phyloP scores from a whole-genome alignment of 257 asterid genomes.

The Euphrasia confusa region DNA sequence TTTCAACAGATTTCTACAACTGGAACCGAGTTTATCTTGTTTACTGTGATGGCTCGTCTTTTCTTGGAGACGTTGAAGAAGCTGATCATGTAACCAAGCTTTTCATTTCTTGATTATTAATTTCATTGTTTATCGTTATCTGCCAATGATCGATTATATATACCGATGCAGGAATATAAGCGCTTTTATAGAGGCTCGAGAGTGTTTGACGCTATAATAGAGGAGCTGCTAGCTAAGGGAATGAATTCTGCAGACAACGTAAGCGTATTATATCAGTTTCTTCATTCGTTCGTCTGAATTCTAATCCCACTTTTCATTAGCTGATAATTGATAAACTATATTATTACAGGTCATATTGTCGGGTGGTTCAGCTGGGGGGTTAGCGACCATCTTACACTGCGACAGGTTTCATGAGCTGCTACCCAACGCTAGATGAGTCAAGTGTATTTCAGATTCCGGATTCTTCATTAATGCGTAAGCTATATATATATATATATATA shows the following conservation, averaged over 20 bases:
- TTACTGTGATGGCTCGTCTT: slow-evolving; percentile 30
- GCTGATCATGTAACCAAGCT: slow-evolving; percentile 15
- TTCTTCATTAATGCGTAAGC: slow-evolving; percentile 16
- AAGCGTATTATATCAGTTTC: neutral
- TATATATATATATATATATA: too few relatives aligned
- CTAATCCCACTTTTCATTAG: too few relatives aligned
- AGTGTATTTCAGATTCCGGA: slow-evolving; percentile 21
- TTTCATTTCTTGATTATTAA: too few relatives aligned
- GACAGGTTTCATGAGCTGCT: slow-evolving; percentile 26
- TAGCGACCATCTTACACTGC: slow-evolving; percentile 32
- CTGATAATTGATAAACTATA: too few relatives aligned
- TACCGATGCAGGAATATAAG: slow-evolving; percentile 16
- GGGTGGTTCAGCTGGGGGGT: slow-evolving; percentile 37
- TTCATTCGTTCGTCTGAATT: too few relatives aligned
- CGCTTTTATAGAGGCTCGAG: slow-evolving; percentile 27
- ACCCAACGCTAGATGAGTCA: slow-evolving; percentile 21
- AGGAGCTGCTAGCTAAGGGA: slow-evolving; percentile 30
- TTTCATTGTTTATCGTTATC: too few relatives aligned
- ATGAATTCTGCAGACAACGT: slow-evolving; percentile 28
- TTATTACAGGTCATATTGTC: slow-evolving; percentile 31
- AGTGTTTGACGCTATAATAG: slow-evolving; percentile 25
- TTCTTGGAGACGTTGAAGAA: slow-evolving; percentile 22
- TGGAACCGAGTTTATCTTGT: slow-evolving; percentile 22
- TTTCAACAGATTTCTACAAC: slow-evolving; percentile 19
- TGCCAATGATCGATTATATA: too few relatives aligned